These are phyloP conservation scores for Colletotrichum cordylinicola DNA, from an alignment of 2,329 filamentous ascomycete species.

Conservation along the genomic window DNA sequence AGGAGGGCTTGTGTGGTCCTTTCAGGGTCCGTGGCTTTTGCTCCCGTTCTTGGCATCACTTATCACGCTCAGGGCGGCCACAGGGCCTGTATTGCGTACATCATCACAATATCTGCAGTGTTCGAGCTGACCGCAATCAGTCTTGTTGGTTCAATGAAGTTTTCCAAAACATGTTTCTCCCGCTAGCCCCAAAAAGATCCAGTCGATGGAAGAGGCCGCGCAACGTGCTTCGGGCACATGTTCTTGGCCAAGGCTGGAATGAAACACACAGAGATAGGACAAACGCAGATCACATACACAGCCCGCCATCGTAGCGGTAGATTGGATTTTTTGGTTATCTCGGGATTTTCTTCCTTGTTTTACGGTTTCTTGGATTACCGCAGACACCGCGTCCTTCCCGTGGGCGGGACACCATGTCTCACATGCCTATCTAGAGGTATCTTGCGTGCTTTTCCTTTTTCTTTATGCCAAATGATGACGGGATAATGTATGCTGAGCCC, in stretches of 20 bases:
- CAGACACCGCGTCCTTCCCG: neutral
- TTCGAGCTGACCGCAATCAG: neutral
- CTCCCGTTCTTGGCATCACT: neutral
- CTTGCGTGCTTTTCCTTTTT: slow-evolving; percentile 6
- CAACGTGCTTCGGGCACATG: slow-evolving; percentile 9
- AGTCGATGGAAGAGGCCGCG: slow-evolving; percentile 4
- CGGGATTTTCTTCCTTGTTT: slow-evolving; percentile 2
- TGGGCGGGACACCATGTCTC: slow-evolving; percentile 13
- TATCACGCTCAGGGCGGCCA: neutral
- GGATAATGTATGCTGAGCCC: neutral
- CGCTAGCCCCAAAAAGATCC: neutral
- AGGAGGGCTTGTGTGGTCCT: neutral
- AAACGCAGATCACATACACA: neutral
- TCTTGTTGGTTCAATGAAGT: neutral
- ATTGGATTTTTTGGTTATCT: neutral
- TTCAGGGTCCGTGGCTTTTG: neutral
- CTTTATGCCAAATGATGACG: neutral
- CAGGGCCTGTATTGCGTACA: neutral
- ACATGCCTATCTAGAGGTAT: slow-evolving; percentile 13
- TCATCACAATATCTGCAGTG: neutral
- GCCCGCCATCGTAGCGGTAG: neutral
- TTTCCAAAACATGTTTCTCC: neutral
- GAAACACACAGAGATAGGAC: neutral
- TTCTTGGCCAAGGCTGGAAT: neutral
- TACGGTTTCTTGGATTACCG: slow-evolving; percentile 3